phyloP scores from a whole-genome alignment of 768 basidiomycete genomes.

The Rhodosporidiobolus sp. region DNA sequence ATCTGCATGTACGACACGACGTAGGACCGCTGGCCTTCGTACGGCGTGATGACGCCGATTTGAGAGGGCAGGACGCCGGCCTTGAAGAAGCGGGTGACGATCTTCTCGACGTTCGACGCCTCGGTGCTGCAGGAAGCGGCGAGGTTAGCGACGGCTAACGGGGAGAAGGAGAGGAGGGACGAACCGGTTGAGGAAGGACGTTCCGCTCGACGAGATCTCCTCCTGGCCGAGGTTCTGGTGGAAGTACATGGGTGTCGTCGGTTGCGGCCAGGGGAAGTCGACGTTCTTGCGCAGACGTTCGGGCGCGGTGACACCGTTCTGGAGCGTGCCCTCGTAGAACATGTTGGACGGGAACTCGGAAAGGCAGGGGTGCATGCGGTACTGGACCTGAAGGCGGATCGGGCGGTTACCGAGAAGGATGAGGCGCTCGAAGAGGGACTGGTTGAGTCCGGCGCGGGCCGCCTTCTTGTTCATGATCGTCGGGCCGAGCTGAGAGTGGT shows the following conservation, averaged over 20 bases:
- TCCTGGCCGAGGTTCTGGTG: slow-evolving; percentile 99
- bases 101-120: slow-evolving; percentile 98
- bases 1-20: slow-evolving; percentile 99
- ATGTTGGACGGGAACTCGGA: slow-evolving; percentile 99
- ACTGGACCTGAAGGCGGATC: slow-evolving; percentile 97
- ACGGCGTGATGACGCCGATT: slow-evolving; percentile 97
- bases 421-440: slow-evolving; percentile 95
- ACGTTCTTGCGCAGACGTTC: slow-evolving; percentile 96
- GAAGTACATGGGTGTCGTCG: slow-evolving; percentile 99
- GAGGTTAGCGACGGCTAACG: slow-evolving; percentile 5
- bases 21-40: slow-evolving; percentile 97
- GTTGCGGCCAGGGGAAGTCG: slow-evolving; percentile 97
- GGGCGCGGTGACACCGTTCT: slow-evolving; percentile 98
- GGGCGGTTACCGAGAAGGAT: slow-evolving; percentile 92
- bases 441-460: slow-evolving; percentile 94
- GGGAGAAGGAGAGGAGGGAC: slow-evolving; percentile 28
- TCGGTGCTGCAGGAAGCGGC: slow-evolving; percentile 65
- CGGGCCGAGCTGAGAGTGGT: slow-evolving; percentile 80
- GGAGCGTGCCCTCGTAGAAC: slow-evolving; percentile 98
- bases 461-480: slow-evolving; percentile 99
- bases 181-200: slow-evolving; percentile 91
- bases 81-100: slow-evolving; percentile 99
- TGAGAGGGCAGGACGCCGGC: slow-evolving; percentile 91
- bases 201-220: slow-evolving; percentile 97
- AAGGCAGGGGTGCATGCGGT: slow-evolving; percentile 99